Evolutionary conservation across 352 stramenopile genomes (phyloP).

Genomic region (Globisporangium echinulatum): DNA sequence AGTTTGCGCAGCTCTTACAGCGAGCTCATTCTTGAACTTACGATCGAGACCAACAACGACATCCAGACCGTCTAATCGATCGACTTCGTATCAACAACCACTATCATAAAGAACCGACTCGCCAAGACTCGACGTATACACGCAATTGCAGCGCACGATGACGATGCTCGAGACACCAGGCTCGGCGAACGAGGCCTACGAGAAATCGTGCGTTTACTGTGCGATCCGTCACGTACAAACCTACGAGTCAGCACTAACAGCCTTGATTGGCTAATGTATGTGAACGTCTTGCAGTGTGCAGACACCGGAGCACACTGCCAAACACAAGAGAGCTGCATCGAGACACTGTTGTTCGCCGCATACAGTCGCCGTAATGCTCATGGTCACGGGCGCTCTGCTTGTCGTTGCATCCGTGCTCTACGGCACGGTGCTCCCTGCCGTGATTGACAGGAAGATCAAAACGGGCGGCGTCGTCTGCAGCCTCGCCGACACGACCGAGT

Average conservation of each 20-base stretch:
- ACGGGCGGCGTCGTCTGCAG: conserved; percentile 35
- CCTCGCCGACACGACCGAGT: conserved; percentile 28
- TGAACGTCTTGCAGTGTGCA: not conserved
- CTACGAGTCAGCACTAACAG: not conserved
- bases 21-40: too few species aligned
- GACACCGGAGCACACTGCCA: not conserved
- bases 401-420: conserved; percentile 44
- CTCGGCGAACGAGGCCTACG: conserved; percentile 1
- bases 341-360: conserved; percentile 28
- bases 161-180: not conserved
- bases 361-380: conserved; percentile 27
- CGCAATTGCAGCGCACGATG: too few species aligned
- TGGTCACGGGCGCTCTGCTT: conserved; percentile 22
- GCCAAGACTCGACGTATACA: too few species aligned
- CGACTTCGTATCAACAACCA: too few species aligned
- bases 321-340: not conserved
- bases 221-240: not conserved
- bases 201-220: conserved; percentile 11
- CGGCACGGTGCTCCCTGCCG: conserved; percentile 38
- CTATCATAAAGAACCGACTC: too few species aligned
- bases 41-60: too few species aligned
- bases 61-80: too few species aligned
- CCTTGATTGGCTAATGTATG: not conserved
- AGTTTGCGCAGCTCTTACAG: too few species aligned
- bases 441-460: conserved; percentile 42